Percentiles rank a stretch among this genome's conserved stretches.
Evolutionary conservation across 768 basidiomycete genomes (phyloP).

Genomic region (Sarcodon sp.): DNA sequence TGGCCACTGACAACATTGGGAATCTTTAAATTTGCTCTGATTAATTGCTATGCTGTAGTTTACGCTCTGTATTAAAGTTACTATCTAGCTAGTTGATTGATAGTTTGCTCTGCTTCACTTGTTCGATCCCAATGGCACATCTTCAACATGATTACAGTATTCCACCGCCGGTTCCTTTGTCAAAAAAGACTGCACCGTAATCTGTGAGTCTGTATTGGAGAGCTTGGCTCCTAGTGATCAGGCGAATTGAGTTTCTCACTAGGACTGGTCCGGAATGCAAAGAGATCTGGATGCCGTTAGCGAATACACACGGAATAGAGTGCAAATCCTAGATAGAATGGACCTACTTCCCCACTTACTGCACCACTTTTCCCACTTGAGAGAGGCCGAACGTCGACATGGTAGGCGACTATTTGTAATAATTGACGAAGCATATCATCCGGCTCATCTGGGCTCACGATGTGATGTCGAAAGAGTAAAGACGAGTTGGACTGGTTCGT

Average conservation of each 20-base stretch:
- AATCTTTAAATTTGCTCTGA: too few relatives aligned
- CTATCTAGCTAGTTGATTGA: background rate
- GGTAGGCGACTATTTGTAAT: constrained; percentile 51
- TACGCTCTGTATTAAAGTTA: background rate
- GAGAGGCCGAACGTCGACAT: constrained; percentile 60
- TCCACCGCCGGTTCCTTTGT: constrained; percentile 54
- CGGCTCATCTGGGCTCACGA: constrained; percentile 34
- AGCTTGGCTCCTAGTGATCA: constrained; percentile 40
- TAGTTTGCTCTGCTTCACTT: background rate
- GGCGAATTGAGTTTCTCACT: constrained; percentile 17
- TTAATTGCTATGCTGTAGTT: background rate
- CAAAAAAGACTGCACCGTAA: constrained; percentile 51
- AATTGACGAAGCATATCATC: constrained; percentile 50
- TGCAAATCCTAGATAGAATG: background rate
- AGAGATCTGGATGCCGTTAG: constrained; percentile 32
- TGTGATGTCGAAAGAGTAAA: constrained; percentile 54
- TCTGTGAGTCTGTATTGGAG: constrained; percentile 67
- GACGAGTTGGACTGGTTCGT: constrained; percentile 33
- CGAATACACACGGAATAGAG: background rate
- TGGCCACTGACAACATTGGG: too few relatives aligned
- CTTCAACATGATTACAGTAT: constrained; percentile 29
- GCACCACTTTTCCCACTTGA: constrained; percentile 66
- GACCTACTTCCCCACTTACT: constrained; percentile 62
- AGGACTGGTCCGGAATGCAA: constrained; percentile 43
- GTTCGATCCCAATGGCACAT: background rate